phyloP scores from a whole-genome alignment of 2,329 filamentous ascomycete genomes.

The Trichoderma simmonsii region DNA sequence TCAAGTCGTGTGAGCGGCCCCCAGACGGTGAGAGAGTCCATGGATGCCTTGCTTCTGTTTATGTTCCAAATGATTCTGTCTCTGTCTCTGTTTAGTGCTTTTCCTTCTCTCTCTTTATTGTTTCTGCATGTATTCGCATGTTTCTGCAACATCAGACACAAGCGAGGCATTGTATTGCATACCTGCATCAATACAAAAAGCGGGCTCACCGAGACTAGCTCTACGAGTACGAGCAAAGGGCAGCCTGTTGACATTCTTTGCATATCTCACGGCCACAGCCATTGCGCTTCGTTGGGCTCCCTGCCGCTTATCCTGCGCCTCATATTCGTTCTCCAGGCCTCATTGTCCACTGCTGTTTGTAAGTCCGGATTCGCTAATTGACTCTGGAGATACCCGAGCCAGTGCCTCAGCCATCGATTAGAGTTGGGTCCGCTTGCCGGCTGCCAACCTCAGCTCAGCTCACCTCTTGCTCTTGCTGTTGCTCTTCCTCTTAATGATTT shows the following conservation, averaged over 20 bases:
- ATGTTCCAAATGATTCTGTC: neutral
- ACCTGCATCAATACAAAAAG: neutral
- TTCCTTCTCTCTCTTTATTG: neutral
- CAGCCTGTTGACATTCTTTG: neutral
- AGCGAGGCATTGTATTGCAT: neutral
- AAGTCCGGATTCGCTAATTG: neutral
- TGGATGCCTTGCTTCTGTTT: neutral
- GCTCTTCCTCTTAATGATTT: neutral
- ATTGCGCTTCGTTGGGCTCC: neutral
- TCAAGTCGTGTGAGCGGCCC: slow-evolving; percentile 10
- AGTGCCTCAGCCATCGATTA: neutral
- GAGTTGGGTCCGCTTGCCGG: neutral
- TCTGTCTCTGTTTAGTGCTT: neutral
- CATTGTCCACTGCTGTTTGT: neutral
- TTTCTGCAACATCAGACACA: neutral
- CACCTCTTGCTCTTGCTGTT: neutral
- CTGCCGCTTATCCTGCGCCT: slow-evolving; percentile 4
- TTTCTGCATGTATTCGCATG: neutral
- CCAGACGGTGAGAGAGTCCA: slow-evolving; percentile 2
- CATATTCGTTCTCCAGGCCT: neutral
- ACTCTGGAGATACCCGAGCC: neutral
- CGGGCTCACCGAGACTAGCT: neutral
- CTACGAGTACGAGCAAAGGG: neutral
- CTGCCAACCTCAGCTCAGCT: neutral
- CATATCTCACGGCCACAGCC: neutral